Conservation (phyloP, 1,284 basidiomycete species). For the Chiua sp. region DNA sequence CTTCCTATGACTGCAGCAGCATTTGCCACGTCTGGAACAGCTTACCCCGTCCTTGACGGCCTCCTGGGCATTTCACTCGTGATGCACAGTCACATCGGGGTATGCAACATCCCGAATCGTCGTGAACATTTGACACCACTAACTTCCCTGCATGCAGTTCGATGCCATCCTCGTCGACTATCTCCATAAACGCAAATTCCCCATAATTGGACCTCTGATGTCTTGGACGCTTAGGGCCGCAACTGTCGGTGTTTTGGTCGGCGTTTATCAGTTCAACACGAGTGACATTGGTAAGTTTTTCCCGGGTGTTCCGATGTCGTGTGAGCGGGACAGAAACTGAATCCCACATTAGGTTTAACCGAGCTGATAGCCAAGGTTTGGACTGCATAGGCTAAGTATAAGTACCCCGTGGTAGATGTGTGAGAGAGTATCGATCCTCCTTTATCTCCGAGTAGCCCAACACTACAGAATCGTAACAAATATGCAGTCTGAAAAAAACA, state of each 20-base stretch:
- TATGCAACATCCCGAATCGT: conserved; percentile 41
- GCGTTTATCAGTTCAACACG: conserved; percentile 97
- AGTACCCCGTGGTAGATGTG: not conserved
- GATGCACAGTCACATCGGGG: conserved; percentile 95
- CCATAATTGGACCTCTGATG: conserved; percentile 68
- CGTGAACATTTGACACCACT: not conserved
- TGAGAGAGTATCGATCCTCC: not conserved
- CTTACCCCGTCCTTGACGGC: conserved; percentile 88
- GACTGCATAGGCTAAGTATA: conserved; percentile 56
- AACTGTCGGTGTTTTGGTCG: conserved; percentile 87
- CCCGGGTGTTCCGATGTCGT: conserved; percentile 4
- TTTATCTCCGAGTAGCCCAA: conserved; percentile 1
- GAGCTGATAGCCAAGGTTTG: conserved; percentile 72
- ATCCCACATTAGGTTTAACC: conserved; percentile 60
- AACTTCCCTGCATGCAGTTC: conserved; percentile 51
- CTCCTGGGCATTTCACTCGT: conserved; percentile 87
- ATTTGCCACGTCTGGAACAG: conserved; percentile 72
- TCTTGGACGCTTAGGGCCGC: conserved; percentile 81
- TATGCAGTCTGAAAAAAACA: not conserved
- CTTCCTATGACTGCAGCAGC: conserved; percentile 89
- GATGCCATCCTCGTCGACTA: conserved; percentile 86
- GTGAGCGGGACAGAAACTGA: conserved; percentile 10
- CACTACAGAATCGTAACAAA: too few relatives aligned
- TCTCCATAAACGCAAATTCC: conserved; percentile 94
- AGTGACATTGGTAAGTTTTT: conserved; percentile 86